Conservation (phyloP, 768 basidiomycete species). For the Russula sp. region DNA sequence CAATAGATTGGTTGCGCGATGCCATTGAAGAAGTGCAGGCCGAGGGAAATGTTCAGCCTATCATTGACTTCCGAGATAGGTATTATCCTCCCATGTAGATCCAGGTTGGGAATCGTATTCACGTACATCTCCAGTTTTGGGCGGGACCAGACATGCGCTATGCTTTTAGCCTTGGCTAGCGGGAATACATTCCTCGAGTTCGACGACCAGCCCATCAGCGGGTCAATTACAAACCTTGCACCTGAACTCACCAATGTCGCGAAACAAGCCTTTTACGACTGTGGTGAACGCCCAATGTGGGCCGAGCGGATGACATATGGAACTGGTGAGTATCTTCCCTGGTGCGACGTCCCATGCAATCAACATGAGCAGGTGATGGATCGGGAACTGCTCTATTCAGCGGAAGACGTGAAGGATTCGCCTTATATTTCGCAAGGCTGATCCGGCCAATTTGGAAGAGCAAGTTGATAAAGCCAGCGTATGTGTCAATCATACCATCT, state of each 20-base stretch:
- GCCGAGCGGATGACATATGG: conserved; percentile 70
- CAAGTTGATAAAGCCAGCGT: conserved; percentile 64
- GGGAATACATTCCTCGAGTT: conserved; percentile 74
- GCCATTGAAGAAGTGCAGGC: conserved; percentile 77
- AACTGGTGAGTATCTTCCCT: conserved; percentile 40
- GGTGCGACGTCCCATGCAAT: background rate
- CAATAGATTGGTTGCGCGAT: conserved; percentile 76
- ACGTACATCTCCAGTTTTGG: conserved; percentile 55
- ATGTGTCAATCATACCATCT: conserved; percentile 21
- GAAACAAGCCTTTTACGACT: conserved; percentile 83
- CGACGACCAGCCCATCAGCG: conserved; percentile 38
- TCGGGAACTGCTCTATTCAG: conserved; percentile 75
- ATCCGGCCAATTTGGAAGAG: conserved; percentile 83
- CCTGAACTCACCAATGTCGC: conserved; percentile 62
- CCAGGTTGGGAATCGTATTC: conserved; percentile 11
- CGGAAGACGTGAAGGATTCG: conserved; percentile 82
- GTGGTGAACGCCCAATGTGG: conserved; percentile 79
- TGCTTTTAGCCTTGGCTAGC: conserved; percentile 80
- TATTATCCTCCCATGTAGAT: background rate
- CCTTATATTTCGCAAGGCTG: conserved; percentile 78
- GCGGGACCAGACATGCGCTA: conserved; percentile 85
- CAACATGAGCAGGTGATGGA: conserved; percentile 13
- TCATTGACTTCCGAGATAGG: conserved; percentile 80
- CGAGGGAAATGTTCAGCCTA: conserved; percentile 68
- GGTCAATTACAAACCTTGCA: conserved; percentile 44